Conservation (phyloP, 192 early-diverging fungal genomes). For the Haplosporangium gracile region DNA sequence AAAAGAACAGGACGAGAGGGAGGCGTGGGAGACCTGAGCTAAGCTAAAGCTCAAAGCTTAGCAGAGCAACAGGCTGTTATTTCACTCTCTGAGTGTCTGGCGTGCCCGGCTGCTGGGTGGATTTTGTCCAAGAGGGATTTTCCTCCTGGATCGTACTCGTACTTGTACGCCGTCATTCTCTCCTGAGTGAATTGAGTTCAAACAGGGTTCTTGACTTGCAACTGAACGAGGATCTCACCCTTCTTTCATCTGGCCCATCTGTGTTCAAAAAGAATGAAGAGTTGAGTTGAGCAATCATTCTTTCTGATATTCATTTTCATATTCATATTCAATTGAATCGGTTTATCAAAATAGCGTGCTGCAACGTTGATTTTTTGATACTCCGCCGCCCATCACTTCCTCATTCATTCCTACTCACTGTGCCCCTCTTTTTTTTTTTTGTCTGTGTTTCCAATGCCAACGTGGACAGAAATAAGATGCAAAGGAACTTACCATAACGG, state of each 20-base stretch:
- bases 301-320: background rate
- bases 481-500: background rate
- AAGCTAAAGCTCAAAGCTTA: background rate
- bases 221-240: background rate
- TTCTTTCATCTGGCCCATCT: background rate
- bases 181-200: conserved; percentile 29
- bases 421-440: background rate
- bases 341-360: background rate
- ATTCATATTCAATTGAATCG: background rate
- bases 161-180: background rate
- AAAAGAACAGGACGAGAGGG: background rate
- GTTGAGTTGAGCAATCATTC: background rate
- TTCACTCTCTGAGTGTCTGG: too few relatives aligned
- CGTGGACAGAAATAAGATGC: background rate
- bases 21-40: conserved; percentile 2
- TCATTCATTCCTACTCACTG: background rate
- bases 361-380: background rate
- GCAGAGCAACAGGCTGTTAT: background rate
- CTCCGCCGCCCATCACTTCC: background rate
- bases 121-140: too few relatives aligned
- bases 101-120: too few relatives aligned
- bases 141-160: background rate
- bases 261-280: conserved; percentile 10
- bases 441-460: background rate
- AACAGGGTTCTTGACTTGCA: conserved; percentile 25